Conservation (phyloP, 2,329 filamentous ascomycete species). For the Trichoderma pleuroti region DNA sequence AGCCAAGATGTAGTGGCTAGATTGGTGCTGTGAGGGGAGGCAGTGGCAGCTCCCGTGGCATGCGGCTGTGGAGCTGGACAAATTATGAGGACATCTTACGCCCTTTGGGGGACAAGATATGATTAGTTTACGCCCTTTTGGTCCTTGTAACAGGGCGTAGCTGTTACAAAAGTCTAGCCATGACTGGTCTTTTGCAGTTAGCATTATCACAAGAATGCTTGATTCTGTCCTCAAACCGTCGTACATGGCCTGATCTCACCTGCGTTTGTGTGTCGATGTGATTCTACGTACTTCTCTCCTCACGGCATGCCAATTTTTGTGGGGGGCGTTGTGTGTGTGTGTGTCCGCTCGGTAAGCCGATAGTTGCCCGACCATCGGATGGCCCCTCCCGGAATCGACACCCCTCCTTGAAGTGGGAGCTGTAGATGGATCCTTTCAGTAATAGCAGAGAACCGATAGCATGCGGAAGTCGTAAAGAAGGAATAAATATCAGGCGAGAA, state of each 20-base stretch:
- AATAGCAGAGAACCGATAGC: not conserved
- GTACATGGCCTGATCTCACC: not conserved
- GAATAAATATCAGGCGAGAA: not conserved
- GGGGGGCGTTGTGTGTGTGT: not conserved
- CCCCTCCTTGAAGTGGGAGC: not conserved
- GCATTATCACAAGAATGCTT: constrained; percentile 19
- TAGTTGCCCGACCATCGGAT: constrained; percentile 9
- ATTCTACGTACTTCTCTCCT: constrained; percentile 1
- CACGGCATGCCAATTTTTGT: not conserved
- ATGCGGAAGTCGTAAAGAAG: not conserved
- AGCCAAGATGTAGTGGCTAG: not conserved
- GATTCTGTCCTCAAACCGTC: constrained; percentile 16
- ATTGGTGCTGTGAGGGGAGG: not conserved
- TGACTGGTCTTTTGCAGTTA: constrained; percentile 18
- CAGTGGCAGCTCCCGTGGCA: not conserved
- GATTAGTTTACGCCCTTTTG: not conserved
- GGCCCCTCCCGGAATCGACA: not conserved
- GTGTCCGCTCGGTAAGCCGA: not conserved
- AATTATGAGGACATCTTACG: constrained; percentile 19
- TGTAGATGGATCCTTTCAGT: not conserved
- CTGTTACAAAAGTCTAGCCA: constrained; percentile 10
- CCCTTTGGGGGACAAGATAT: constrained; percentile 12
- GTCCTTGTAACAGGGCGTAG: not conserved
- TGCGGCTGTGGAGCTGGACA: not conserved
- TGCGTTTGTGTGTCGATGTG: not conserved